Percentiles rank a stretch among this genome's conserved stretches.
Evolutionary conservation across 2,329 filamentous ascomycete genomes (phyloP).

Genomic region (Nemania bipapillata): DNA sequence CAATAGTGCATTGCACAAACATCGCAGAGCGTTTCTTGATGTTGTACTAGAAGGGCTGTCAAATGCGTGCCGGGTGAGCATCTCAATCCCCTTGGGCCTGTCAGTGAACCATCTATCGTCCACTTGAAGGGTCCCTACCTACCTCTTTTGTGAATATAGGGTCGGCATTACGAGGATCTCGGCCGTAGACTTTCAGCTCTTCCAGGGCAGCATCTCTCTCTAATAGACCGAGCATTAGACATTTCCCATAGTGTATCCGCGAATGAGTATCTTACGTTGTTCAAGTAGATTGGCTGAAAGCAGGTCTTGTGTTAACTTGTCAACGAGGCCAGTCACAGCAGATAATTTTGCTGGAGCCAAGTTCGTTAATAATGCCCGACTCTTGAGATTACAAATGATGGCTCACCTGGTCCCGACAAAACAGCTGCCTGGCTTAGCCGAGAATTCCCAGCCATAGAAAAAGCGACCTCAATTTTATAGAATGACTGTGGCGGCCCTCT

Average conservation of each 20-base stretch:
- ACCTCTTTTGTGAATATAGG: slow-evolving; percentile 86
- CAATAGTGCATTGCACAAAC: slow-evolving; percentile 85
- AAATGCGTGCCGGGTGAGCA: slow-evolving; percentile 78
- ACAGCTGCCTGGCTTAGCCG: slow-evolving; percentile 39
- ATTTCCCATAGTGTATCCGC: slow-evolving; percentile 8
- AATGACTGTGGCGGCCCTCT: slow-evolving; percentile 20
- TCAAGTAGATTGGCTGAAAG: slow-evolving; percentile 67
- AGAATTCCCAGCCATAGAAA: slow-evolving; percentile 40
- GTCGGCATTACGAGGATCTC: slow-evolving; percentile 75
- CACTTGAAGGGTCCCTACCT: slow-evolving; percentile 38
- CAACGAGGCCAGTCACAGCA: slow-evolving; percentile 73
- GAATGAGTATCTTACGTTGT: slow-evolving; percentile 62
- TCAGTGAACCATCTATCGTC: slow-evolving; percentile 34
- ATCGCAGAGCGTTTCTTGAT: slow-evolving; percentile 80
- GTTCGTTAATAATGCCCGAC: slow-evolving; percentile 29
- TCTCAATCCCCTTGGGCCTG: slow-evolving; percentile 73
- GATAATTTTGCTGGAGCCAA: slow-evolving; percentile 69
- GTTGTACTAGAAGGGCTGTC: slow-evolving; percentile 70
- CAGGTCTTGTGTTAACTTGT: slow-evolving; percentile 71
- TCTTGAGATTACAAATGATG: not conserved
- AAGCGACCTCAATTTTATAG: slow-evolving; percentile 9
- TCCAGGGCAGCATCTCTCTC: slow-evolving; percentile 72
- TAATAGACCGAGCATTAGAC: slow-evolving; percentile 30
- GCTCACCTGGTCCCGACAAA: slow-evolving; percentile 58
- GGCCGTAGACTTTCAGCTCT: slow-evolving; percentile 81